Conservation (phyloP, 148 eudicot genomes). For the Rhododendron griersonianum region DNA sequence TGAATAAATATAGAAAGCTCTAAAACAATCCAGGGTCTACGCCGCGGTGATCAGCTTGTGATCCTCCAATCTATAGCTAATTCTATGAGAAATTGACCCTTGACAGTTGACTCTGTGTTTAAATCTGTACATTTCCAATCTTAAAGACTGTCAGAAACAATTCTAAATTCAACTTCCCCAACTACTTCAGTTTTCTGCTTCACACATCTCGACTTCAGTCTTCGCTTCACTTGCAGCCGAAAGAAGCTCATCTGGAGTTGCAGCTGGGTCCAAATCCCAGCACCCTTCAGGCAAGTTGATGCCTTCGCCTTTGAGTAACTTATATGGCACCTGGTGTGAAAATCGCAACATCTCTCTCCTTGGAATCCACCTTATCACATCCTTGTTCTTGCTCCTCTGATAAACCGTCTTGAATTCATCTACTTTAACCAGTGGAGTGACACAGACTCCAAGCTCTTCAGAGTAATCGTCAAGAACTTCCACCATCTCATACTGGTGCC, state of each 20-base stretch:
- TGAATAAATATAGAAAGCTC: constrained; percentile 33
- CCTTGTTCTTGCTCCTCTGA: constrained; percentile 44
- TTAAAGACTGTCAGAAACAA: constrained; percentile 16
- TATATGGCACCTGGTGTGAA: constrained; percentile 93
- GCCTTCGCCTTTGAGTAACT: constrained; percentile 46
- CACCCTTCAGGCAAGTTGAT: constrained; percentile 77
- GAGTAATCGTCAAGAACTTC: constrained; percentile 82
- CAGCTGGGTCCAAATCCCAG: constrained; percentile 99
- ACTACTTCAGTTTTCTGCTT: constrained; percentile 13
- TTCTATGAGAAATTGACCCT: constrained; percentile 19
- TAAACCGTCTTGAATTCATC: constrained; percentile 88
- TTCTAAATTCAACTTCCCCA: constrained; percentile 5
- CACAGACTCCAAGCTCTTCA: constrained; percentile 74
- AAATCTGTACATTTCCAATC: constrained; percentile 33
- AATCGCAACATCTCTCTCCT: constrained; percentile 87
- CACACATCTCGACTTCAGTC: constrained; percentile 19
- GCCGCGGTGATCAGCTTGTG: constrained; percentile 36
- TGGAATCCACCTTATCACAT: constrained; percentile 60
- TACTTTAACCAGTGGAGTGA: constrained; percentile 61
- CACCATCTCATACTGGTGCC: constrained; percentile 95
- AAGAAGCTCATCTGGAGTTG: constrained; percentile 84
- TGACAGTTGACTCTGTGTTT: constrained; percentile 11
- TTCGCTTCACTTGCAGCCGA: constrained; percentile 28
- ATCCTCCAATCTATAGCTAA: constrained; percentile 30
- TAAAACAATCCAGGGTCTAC: constrained; percentile 34